Evolutionary conservation across 2,329 filamentous ascomycete species (phyloP), one percentile per base, ranked within the genome.

Genomic region (Alternaria postmessia): DNA sequence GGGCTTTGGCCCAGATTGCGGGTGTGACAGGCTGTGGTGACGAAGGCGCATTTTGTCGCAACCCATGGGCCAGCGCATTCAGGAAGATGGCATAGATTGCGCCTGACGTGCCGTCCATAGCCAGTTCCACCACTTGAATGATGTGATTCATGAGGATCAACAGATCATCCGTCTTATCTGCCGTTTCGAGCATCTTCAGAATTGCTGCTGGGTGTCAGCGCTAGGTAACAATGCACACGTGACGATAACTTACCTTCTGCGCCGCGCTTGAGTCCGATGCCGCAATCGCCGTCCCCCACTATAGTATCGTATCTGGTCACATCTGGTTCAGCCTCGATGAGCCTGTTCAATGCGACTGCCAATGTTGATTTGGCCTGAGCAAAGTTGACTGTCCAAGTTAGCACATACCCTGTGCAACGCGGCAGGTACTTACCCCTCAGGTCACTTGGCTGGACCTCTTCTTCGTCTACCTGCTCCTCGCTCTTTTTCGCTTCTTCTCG

Each of bases 201-300:
- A 84, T 79, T 22, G 77, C 78, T 79, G 55, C 43, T 16, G n/a
- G 22, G 48, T 65, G 65, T 78, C 65, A 76, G 63, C 56, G 43
- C 20, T 34, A 70, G 62, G 59, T 61, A 66, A 53, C 61, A 48
- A 52, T 59, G 9, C 52, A 6, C 62, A 70, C 61, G 85, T 67
- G 64, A 66, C 22, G 9, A 56, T 83, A 49, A 63, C 73, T 52
- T 58, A 78, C 77, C 87, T 84, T 96, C 90, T n/a, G 93, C 93
- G 49, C 93, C 93, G 63, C 93, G 88, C 81, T 92, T 93, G 62
- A 97, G 82, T 5, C 92, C 92, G 59, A 93, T 91, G 9, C 93
- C 93, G 72, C 93, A 97, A 79, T 97, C 93, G 47, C 93, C 93
- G 74, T 97, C 93, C 42, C 93, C 93, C 24, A 96, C 92, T 12